Evolutionary conservation across 192 early-diverging fungal genomes (phyloP).

Genomic region (Umbelopsis sp.): DNA sequence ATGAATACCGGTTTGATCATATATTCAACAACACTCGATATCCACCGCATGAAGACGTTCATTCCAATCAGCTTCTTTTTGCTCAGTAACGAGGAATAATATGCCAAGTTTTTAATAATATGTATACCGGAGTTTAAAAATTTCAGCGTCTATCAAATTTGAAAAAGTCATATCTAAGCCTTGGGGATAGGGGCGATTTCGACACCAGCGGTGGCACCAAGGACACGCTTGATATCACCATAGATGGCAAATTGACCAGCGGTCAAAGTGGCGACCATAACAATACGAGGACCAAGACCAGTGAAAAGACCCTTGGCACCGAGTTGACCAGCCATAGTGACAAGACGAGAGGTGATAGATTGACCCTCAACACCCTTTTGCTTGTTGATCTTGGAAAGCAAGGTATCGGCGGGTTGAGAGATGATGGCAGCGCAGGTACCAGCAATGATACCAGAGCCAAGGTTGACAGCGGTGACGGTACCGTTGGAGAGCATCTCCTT

Average conservation of each 20-base stretch:
- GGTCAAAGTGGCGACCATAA: constrained; percentile 70
- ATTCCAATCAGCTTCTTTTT: too few relatives aligned
- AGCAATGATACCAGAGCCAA: constrained; percentile 65
- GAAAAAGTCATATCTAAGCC: constrained; percentile 10
- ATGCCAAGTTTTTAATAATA: too few relatives aligned
- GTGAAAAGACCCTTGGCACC: constrained; percentile 62
- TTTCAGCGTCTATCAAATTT: too few relatives aligned
- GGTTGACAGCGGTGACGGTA: constrained; percentile 53
- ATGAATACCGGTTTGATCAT: too few relatives aligned
- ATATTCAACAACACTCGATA: too few relatives aligned
- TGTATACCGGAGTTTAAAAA: too few relatives aligned
- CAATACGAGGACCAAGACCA: constrained; percentile 67
- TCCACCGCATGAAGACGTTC: too few relatives aligned
- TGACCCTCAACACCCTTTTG: constrained; percentile 59
- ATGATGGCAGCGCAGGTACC: constrained; percentile 70
- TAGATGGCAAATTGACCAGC: constrained; percentile 73
- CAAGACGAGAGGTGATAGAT: constrained; percentile 58
- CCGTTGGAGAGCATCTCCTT: constrained; percentile 43
- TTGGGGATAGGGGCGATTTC: constrained; percentile 43
- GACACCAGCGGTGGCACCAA: constrained; percentile 61
- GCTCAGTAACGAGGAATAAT: too few relatives aligned
- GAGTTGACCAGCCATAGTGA: constrained; percentile 51
- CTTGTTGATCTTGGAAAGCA: constrained; percentile 78
- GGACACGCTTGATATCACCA: constrained; percentile 60
- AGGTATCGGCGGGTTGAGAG: constrained; percentile 62